Base-by-base conservation (phyloP, 306 rosid species). In the Cucurbita argyrosperma region DNA sequence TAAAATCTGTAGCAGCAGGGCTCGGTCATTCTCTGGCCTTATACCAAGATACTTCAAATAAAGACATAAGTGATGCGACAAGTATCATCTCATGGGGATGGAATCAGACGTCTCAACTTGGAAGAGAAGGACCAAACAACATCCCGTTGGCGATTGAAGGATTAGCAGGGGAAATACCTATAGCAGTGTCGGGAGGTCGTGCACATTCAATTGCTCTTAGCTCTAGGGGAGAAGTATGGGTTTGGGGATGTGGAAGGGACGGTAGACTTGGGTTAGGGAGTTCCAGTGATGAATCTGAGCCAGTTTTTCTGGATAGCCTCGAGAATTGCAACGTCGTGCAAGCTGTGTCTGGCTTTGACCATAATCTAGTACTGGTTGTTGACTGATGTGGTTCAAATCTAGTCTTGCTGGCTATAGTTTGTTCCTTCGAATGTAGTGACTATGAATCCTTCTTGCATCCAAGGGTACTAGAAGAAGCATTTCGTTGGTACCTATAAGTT, bases 11-110 rank as follows among this genome's bases (percentile, higher is more conserved):
- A 76, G 88, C 91, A 66, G 85, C 97, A 56, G 97, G 98, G 74
- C 90, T 94, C 64, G 98, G 98, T 46, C 97, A 90, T 82, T 90
- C 96, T 52, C 81, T 94, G 84, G 97, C 96, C 57, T 82, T 90
- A 82, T 94, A 90, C 54, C 83, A 66, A 82, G 68, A 53, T 77
- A 75, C 78, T 37, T 85, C 83, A 57, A 77, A 81, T 19, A 82
- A 77, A 49, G 78, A 15, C 57, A 43, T 57, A 50, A 82, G 81
- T 56, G 84, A 77, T 77, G 62, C 80, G 7, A 75, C 82, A 26
- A 85, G 85, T 54, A 72, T 86, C 75, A 79, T 87, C 64, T 85
- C 97, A 8, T 90, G 98, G 98, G 98, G 98, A 13, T 94, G 97
- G 97, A 94, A 90, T 84, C 82, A 82, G 63, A 79, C 84, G 60